These are phyloP conservation scores for Carpinus viminea DNA, from an alignment of 306 rosid species.

Conservation along the genomic window DNA sequence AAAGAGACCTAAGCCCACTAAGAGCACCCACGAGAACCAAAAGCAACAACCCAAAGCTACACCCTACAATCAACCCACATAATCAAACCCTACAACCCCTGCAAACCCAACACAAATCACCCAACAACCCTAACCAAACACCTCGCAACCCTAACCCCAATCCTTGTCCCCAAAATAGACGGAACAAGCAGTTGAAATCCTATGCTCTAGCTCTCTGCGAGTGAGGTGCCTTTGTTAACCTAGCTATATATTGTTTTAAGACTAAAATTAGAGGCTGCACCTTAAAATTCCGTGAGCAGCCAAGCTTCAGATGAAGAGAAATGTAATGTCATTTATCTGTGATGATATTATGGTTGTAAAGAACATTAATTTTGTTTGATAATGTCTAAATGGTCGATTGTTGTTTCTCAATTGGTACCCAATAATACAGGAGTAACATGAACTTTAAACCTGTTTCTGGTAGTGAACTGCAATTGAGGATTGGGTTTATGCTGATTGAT, in stretches of 20 bases:
- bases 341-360: background rate
- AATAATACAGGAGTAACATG: background rate
- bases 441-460: background rate
- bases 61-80: too few species aligned
- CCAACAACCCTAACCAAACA: too few species aligned
- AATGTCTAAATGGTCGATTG: background rate
- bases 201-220: too few species aligned
- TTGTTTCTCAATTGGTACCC: background rate
- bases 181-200: too few species aligned
- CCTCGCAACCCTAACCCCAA: too few species aligned
- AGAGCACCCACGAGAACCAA: too few species aligned
- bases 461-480: slow-evolving; percentile 5
- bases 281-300: background rate
- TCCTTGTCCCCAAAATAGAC: too few species aligned
- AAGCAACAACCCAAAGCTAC: too few species aligned
- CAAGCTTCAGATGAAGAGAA: background rate
- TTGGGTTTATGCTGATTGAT: background rate
- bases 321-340: background rate
- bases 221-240: background rate
- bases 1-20: too few species aligned
- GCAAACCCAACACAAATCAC: too few species aligned
- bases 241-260: background rate
- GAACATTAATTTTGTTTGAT: background rate
- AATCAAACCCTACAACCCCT: too few species aligned
- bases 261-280: background rate